phyloP scores from a whole-genome alignment of 2,329 filamentous ascomycete species.

The Penicillium palitans region DNA sequence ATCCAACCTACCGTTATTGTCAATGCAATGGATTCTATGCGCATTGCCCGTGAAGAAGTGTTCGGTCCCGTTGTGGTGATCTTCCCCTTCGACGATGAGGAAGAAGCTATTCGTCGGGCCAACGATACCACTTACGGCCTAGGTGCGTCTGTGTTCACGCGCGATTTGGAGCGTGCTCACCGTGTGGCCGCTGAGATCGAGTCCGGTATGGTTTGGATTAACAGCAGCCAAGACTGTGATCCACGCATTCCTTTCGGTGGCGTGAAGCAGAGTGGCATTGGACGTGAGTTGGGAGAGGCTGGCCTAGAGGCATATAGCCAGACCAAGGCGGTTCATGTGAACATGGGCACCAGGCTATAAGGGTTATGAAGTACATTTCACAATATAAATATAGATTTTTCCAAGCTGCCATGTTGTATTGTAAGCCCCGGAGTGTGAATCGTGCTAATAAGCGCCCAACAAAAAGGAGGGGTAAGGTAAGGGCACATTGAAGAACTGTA shows the following conservation, averaged over 20 bases:
- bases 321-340: slow-evolving; percentile 45
- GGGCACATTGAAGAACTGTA: too few species aligned
- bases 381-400: not conserved
- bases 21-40: slow-evolving; percentile 37
- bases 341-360: slow-evolving; percentile 39
- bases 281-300: slow-evolving; percentile 49
- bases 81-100: slow-evolving; percentile 41
- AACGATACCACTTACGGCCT: slow-evolving; percentile 47
- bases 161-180: slow-evolving; percentile 44
- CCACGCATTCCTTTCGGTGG: slow-evolving; percentile 46
- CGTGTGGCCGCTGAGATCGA: slow-evolving; percentile 46
- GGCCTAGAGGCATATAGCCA: slow-evolving; percentile 44
- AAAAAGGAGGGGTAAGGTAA: too few species aligned
- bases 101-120: slow-evolving; percentile 40
- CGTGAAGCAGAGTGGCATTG: slow-evolving; percentile 52
- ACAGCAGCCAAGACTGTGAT: slow-evolving; percentile 47
- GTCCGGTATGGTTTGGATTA: slow-evolving; percentile 51
- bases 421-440: too few species aligned
- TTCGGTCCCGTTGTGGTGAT: slow-evolving; percentile 49
- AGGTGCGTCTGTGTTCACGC: slow-evolving; percentile 46
- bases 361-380: not conserved
- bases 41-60: slow-evolving; percentile 44
- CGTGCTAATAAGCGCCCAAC: too few species aligned
- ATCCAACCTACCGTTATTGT: slow-evolving; percentile 44
- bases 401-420: not conserved